Evolutionary conservation across 129 eudicot genomes (phyloP), one percentile per base, ranked within the genome.

Genomic region (Flaveria trinervia): DNA sequence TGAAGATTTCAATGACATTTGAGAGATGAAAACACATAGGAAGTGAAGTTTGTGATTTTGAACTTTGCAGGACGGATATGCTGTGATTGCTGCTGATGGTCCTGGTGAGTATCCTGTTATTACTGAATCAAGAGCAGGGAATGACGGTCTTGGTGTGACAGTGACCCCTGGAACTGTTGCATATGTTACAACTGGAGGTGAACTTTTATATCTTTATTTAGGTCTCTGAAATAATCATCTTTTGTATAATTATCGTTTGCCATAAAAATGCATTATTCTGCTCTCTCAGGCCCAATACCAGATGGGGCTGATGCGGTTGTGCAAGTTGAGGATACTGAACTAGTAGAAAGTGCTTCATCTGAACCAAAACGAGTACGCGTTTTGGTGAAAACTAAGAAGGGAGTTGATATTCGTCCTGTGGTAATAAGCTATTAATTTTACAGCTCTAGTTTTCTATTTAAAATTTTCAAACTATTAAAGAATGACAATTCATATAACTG

Each of bases 301-400:
- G 85, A 87, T 66, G 98, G 98, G 12, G 97, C 97, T 54, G 93
- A 93, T 84, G 97, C 98, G 76, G 98, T 93, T 68, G 91, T 93
- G 74, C 97, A 93, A 85, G 96, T 93, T 44, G 97, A 93, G 80
- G 98, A 88, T 73, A 90, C 97, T 69, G 86, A 83, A 74, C 55
- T 74, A 56, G 70, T 88, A 33, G 77, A 84, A 71, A 83, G 45
- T 81, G 84, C 68, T 49, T 62, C 95, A 54, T 61, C 52, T 75
- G 85, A 75, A 67, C 43, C 79, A 7, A 93, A 89, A 78, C 84
- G 82, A 79, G 97, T 93, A 25, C 83, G 84, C 60, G 71, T 93
- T 77, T 72, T 93, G 88, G 87, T 81, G 8, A 83, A 87, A 74
- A 75, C 82, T 64, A 79, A 72, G 62, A 84, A 51, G 41, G 97